Evolutionary conservation across 2,329 filamentous ascomycete genomes (phyloP), one percentile per base, ranked within the genome.

Genomic region (Tolypocladium endophyticum): DNA sequence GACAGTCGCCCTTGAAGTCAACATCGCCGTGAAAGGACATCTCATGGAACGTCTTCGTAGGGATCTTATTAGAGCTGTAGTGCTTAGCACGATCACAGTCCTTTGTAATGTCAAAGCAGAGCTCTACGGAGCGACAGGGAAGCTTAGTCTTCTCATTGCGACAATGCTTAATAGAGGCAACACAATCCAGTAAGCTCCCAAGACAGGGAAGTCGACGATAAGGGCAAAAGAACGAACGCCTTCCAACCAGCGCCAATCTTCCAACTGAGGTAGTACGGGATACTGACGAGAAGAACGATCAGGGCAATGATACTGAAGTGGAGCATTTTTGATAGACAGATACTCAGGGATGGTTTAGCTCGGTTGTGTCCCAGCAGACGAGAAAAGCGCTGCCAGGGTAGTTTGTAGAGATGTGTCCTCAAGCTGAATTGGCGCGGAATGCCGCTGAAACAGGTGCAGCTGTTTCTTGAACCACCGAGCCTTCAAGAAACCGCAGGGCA

Each of bases 21-120:
- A 96, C 92, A 60, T 96, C 87, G 61, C 90, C 91, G 71, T 93
- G 88, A 76, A 97, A 96, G 82, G 97, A 97, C 88, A 93, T 96
- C 77, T 97, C 92, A 73, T 95, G 87, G 81, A 97, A 97, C 30
- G 91, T 95, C 79, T 96, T 88, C 81, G 95, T 88, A 59, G 91
- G 87, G 62, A 94, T 91, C 79, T 89, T 92, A 77, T 83, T 89
- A 74, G 82, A 82, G 74, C 90, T 89, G 66, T 83, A 81, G 78
- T 91, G 94, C 76, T 87, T 90, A 69, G 73, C 71, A 69, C 80
- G 72, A 69, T 85, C 81, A 59, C 73, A 73, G 20, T 77, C 75
- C 66, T 82, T 83, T 77, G 91, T 89, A 81, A 94, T 94, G 62
- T 84, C 87, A 65, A 94, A 84, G 79, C 97, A 97, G 79, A 92